Percentiles rank a stretch among this genome's conserved stretches.
Evolutionary conservation across 1,284 basidiomycete species (phyloP).

Genomic region (Rhodofomes roseus): DNA sequence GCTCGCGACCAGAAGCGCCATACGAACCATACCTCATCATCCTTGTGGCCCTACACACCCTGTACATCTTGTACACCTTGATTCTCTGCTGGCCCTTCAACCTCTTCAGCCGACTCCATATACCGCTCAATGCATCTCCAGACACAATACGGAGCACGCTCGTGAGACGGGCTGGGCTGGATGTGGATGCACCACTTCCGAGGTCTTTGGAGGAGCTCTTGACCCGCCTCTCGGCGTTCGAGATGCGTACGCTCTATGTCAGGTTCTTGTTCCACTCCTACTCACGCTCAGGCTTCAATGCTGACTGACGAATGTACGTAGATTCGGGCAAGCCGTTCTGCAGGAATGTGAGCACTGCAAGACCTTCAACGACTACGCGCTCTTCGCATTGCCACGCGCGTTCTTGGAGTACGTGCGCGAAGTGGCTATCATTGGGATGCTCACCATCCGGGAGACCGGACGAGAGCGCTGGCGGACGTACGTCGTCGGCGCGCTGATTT

Average conservation of each 20-base stretch:
- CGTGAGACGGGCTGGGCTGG: constrained; percentile 32
- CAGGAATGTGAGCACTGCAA: constrained; percentile 60
- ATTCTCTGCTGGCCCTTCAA: constrained; percentile 53
- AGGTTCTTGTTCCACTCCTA: constrained; percentile 36
- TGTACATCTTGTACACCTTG: constrained; percentile 49
- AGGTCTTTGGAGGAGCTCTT: constrained; percentile 50
- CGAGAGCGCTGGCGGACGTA: constrained; percentile 47
- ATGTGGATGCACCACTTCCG: constrained; percentile 32
- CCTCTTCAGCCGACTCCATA: constrained; percentile 49
- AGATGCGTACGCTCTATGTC: constrained; percentile 55
- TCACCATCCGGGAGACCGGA: constrained; percentile 36
- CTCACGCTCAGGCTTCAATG: not conserved
- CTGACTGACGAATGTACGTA: constrained; percentile 18
- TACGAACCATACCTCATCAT: constrained; percentile 24
- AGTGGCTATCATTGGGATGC: constrained; percentile 49
- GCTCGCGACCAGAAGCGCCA: constrained; percentile 8
- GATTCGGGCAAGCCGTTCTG: constrained; percentile 64
- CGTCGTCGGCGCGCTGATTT: constrained; percentile 45
- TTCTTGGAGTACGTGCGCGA: constrained; percentile 57
- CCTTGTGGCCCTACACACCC: constrained; percentile 50
- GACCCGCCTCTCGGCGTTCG: constrained; percentile 52
- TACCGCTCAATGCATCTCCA: constrained; percentile 52
- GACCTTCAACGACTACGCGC: constrained; percentile 52
- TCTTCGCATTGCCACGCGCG: constrained; percentile 51
- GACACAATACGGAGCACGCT: constrained; percentile 48